Evolutionary conservation across 768 basidiomycete species (phyloP).

Genomic region (Pleurotus ostreatus): DNA sequence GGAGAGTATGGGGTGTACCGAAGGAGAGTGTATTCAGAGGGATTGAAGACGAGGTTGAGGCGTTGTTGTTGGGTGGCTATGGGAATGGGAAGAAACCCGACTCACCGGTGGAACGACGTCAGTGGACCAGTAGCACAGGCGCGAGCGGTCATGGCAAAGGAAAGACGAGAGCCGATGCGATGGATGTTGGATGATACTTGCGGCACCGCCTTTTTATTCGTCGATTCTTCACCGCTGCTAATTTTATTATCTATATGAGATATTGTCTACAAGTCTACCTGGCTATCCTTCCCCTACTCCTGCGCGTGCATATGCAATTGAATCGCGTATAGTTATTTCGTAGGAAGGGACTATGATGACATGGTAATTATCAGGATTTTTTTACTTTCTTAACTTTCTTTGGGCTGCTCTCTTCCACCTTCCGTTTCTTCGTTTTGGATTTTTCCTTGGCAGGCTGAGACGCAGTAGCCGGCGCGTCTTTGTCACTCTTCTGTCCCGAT

Average conservation of each 20-base stretch:
- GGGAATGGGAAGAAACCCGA: constrained; percentile 12
- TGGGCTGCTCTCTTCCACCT: constrained; percentile 26
- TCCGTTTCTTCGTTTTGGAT: constrained; percentile 46
- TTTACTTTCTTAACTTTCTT: constrained; percentile 40
- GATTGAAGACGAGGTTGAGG: constrained; percentile 61
- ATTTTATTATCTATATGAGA: neutral
- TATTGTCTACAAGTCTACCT: constrained; percentile 5
- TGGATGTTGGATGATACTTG: constrained; percentile 58
- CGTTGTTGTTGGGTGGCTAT: constrained; percentile 18
- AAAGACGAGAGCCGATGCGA: constrained; percentile 49
- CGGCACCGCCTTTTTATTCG: constrained; percentile 2
- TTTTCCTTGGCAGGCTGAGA: constrained; percentile 21
- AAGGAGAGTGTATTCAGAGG: constrained; percentile 71
- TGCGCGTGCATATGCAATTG: too few species aligned
- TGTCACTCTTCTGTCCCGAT: neutral
- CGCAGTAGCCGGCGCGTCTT: constrained; percentile 10
- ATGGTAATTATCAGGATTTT: constrained; percentile 14
- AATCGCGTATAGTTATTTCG: too few species aligned
- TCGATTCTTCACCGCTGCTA: constrained; percentile 13
- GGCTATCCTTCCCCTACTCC: neutral
- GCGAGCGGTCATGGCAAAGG: constrained; percentile 43
- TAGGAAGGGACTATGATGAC: neutral
- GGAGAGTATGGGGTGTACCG: constrained; percentile 78
- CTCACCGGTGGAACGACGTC: neutral
- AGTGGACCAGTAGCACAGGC: constrained; percentile 26